phyloP scores from a whole-genome alignment of 2,329 filamentous ascomycete species.

The Chalaropsis ovoidea region DNA sequence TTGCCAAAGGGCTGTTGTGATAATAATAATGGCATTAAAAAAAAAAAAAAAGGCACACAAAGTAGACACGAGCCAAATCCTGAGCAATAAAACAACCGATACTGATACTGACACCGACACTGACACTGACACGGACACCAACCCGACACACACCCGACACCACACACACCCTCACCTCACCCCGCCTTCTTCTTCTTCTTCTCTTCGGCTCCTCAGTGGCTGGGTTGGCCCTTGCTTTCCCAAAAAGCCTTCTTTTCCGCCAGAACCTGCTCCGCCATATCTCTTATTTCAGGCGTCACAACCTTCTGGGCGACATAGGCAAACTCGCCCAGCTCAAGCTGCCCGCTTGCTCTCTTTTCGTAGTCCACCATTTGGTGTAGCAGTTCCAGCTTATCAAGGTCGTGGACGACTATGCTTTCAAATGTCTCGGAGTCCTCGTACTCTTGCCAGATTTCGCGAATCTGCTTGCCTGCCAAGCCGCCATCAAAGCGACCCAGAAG shows the following conservation, averaged over 20 bases:
- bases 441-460: slow-evolving; percentile 80
- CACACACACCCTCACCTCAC: slow-evolving; percentile 35
- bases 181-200: slow-evolving; percentile 34
- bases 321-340: slow-evolving; percentile 76
- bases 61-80: background rate
- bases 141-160: background rate
- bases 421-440: slow-evolving; percentile 81
- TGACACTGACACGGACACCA: background rate
- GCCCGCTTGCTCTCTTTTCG: slow-evolving; percentile 58
- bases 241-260: slow-evolving; percentile 67
- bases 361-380: slow-evolving; percentile 95
- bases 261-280: slow-evolving; percentile 68
- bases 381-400: slow-evolving; percentile 94
- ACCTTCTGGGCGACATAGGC: slow-evolving; percentile 66
- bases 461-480: slow-evolving; percentile 57
- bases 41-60: background rate
- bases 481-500: slow-evolving; percentile 66
- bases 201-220: slow-evolving; percentile 24
- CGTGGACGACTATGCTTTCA: slow-evolving; percentile 85
- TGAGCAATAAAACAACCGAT: background rate
- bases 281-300: slow-evolving; percentile 63
- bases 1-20: too few species aligned
- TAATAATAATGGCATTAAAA: too few species aligned
- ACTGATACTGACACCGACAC: background rate
- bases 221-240: slow-evolving; percentile 37